Evolutionary conservation across 495 filamentous ascomycete genomes (phyloP).

Genomic region (Astrocystis sublimbata): DNA sequence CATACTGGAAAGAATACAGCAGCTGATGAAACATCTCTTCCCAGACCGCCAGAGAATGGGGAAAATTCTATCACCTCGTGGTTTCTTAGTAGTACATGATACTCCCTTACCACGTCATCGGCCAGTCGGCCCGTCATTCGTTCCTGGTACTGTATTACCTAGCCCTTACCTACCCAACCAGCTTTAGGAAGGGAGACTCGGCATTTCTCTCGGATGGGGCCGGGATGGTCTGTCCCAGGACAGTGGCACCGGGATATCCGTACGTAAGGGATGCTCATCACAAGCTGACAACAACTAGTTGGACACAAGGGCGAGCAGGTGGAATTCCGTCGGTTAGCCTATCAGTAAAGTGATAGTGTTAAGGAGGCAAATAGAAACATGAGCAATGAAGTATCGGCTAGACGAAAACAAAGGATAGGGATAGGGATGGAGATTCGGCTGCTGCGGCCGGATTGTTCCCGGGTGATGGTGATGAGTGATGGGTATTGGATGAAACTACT

Average conservation of each 20-base stretch:
- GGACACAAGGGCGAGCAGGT: constrained; percentile 1
- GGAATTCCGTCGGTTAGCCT: neutral
- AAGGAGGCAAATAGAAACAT: no score
- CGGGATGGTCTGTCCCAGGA: neutral
- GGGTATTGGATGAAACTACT: no score
- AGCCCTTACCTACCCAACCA: no score
- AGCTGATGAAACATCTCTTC: neutral
- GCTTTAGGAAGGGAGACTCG: no score
- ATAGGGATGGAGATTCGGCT: neutral
- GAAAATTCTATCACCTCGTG: neutral
- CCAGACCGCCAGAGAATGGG: neutral
- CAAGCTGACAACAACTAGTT: no score
- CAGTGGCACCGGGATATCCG: neutral
- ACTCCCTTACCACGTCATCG: neutral
- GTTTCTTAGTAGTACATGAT: neutral
- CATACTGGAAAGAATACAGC: neutral
- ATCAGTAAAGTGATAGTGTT: no score
- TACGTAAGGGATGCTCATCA: no score
- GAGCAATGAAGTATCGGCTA: no score
- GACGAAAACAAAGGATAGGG: constrained; percentile 8
- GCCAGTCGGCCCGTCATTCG: neutral
- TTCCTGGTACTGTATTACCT: neutral
- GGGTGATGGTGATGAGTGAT: no score
- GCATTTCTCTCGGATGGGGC: neutral
- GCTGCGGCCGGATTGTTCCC: neutral